phyloP scores from a whole-genome alignment of 148 eudicot genomes.

The Simmondsia chinensis region DNA sequence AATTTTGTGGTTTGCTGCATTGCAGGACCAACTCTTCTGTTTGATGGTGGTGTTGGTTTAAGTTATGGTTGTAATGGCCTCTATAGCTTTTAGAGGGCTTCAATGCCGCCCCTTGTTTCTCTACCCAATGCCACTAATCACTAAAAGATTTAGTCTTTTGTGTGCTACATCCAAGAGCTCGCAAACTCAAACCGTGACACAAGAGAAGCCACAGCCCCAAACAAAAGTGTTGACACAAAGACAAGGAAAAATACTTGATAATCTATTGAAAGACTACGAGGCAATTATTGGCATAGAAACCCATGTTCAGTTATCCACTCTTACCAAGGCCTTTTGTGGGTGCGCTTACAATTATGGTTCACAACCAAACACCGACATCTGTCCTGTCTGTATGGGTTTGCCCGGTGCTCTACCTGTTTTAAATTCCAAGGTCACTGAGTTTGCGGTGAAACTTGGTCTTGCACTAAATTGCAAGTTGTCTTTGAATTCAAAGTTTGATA shows the following conservation, averaged over 20 bases:
- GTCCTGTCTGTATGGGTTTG: constrained; percentile 95
- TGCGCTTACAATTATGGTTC: constrained; percentile 88
- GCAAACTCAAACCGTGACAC: constrained; percentile 39
- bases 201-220: constrained; percentile 40
- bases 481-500: constrained; percentile 76
- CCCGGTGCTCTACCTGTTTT: constrained; percentile 95
- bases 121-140: constrained; percentile 36
- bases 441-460: constrained; percentile 82
- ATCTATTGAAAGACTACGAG: constrained; percentile 50
- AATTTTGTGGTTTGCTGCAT: not conserved
- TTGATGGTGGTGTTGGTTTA: constrained; percentile 24
- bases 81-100: constrained; percentile 62
- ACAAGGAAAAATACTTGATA: constrained; percentile 30
- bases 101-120: constrained; percentile 36
- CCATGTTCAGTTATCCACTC: constrained; percentile 82
- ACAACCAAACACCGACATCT: constrained; percentile 66
- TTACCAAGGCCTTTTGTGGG: constrained; percentile 85
- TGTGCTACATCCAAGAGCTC: constrained; percentile 28
- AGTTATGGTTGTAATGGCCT: constrained; percentile 37
- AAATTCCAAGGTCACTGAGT: constrained; percentile 81
- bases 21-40: constrained; percentile 13
- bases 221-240: constrained; percentile 25
- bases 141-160: constrained; percentile 32
- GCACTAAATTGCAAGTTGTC: constrained; percentile 80
- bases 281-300: constrained; percentile 91